Evolutionary conservation across 164 flowering plant species (phyloP).

Genomic region (Houttuynia cordata): DNA sequence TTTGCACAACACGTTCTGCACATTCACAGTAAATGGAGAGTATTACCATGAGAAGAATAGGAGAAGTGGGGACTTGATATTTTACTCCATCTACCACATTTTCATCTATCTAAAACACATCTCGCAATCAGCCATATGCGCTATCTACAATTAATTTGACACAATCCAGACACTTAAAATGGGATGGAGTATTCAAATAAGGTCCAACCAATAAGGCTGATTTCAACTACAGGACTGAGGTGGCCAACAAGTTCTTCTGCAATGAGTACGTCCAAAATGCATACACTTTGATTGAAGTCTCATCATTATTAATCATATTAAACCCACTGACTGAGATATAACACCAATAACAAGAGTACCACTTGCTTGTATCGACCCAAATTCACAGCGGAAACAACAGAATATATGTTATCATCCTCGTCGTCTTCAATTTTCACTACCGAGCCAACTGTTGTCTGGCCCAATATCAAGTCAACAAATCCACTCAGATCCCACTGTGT

Average conservation of each 20-base stretch:
- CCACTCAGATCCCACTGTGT: constrained; percentile 76
- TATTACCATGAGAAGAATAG: no score
- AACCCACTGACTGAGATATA: background rate
- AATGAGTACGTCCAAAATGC: background rate
- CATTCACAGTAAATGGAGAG: no score
- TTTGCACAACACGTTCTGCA: no score
- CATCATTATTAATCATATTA: background rate
- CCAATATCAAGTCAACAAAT: constrained; percentile 77
- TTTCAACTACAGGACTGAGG: background rate
- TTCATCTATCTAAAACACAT: no score
- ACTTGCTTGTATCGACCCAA: constrained; percentile 66
- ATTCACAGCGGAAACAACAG: constrained; percentile 60
- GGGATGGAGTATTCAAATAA: no score
- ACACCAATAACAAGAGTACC: background rate
- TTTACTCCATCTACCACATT: no score
- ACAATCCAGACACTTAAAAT: no score
- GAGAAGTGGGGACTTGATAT: no score
- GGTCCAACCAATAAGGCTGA: background rate
- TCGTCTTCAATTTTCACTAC: constrained; percentile 68
- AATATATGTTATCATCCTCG: constrained; percentile 61
- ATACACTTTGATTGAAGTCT: background rate
- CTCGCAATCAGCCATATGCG: no score
- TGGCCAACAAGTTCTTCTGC: background rate
- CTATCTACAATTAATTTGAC: no score
- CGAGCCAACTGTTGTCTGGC: constrained; percentile 94